Conservation (phyloP, 208 protist genomes). For the Wallacemonas sp. region DNA sequence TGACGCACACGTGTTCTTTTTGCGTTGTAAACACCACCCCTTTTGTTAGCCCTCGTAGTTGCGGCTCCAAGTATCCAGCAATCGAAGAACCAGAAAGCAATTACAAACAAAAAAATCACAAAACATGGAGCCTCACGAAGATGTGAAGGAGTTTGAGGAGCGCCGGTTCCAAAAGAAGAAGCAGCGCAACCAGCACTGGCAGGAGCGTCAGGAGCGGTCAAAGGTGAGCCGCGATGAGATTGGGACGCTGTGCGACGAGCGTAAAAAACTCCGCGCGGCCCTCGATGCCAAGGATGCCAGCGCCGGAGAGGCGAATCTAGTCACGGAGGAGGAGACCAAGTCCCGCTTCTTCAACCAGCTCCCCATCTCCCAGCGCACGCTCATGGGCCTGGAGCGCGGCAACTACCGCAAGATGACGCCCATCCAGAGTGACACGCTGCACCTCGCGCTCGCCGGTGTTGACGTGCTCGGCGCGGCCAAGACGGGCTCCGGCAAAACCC, state of each 20-base stretch:
- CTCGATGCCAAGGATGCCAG: conserved; percentile 50
- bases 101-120: neutral
- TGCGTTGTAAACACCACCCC: too few relatives aligned
- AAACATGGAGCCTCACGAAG: conserved; percentile 11
- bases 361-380: conserved; percentile 90
- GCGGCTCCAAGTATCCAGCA: too few relatives aligned
- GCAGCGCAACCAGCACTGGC: conserved; percentile 65
- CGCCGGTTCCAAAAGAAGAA: conserved; percentile 47
- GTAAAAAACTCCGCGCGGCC: conserved; percentile 43
- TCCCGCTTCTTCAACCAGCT: conserved; percentile 82
- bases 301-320: conserved; percentile 44
- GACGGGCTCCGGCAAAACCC: conserved; percentile 98
- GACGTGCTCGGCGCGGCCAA: conserved; percentile 99
- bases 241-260: conserved; percentile 40
- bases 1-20: too few relatives aligned
- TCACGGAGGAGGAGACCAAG: conserved; percentile 37
- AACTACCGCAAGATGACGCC: conserved; percentile 95
- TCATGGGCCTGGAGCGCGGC: conserved; percentile 89
- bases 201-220: conserved; percentile 84
- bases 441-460: conserved; percentile 93
- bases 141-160: conserved; percentile 43
- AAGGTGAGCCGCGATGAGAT: conserved; percentile 72
- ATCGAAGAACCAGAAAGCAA: too few relatives aligned
- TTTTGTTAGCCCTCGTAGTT: too few relatives aligned
- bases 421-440: conserved; percentile 96